Evolutionary conservation across 2,329 filamentous ascomycete genomes (phyloP).

Genomic region (Penicillium brevicompactum): DNA sequence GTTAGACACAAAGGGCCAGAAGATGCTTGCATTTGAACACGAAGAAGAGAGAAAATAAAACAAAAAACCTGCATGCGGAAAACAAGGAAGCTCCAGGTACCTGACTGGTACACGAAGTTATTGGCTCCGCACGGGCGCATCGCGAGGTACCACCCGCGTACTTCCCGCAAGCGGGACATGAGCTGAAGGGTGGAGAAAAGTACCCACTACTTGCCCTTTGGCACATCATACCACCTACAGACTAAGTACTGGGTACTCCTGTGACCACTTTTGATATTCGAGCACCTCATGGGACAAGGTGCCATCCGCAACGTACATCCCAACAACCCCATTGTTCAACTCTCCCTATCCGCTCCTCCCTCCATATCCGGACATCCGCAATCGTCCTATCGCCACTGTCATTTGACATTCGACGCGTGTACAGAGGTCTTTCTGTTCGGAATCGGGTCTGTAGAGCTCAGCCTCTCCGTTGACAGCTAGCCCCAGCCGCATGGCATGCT

Average conservation of each 20-base stretch:
- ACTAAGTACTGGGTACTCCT: not conserved
- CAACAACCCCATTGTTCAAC: constrained; percentile 8
- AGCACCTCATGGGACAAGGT: not conserved
- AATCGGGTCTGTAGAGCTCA: not conserved
- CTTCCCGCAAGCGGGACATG: constrained; percentile 18
- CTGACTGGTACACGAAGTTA: not conserved
- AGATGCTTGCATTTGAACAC: constrained; percentile 28
- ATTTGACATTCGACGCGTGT: not conserved
- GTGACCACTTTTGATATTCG: not conserved
- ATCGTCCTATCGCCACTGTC: not conserved
- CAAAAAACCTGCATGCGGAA: constrained; percentile 8
- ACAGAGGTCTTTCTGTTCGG: not conserved
- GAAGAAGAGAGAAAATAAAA: constrained; percentile 28
- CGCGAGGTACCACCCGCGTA: not conserved
- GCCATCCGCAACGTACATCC: not conserved
- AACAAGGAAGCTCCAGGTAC: not conserved
- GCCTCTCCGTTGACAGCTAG: constrained; percentile 2
- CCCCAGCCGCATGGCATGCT: constrained; percentile 17
- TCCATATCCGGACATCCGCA: constrained; percentile 4
- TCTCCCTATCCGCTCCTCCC: not conserved
- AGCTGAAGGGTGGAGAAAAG: not conserved
- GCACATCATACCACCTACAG: not conserved
- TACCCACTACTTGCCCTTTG: not conserved
- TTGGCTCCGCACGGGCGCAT: not conserved
- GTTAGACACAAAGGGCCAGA: constrained; percentile 2